A percentile compares a stretch with the other conserved stretches of the same genome.
Evolutionary conservation across 805 yeast species (phyloP).

Genomic region (Metschnikowia hibisci): DNA sequence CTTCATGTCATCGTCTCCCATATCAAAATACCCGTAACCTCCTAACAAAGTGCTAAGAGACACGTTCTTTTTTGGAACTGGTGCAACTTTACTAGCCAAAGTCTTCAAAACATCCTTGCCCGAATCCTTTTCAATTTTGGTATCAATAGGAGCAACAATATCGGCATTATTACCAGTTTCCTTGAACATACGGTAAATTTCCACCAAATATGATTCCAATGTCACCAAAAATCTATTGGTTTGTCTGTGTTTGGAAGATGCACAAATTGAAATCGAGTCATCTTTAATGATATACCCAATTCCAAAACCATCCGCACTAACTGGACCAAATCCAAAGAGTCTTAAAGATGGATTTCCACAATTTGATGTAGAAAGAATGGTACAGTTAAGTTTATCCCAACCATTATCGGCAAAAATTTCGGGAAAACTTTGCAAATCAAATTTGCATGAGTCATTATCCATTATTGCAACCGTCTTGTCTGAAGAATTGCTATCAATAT

Average conservation of each 20-base stretch:
- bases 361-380: slow-evolving; percentile 56
- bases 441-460: slow-evolving; percentile 14
- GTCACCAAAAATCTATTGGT: slow-evolving; percentile 53
- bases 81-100: slow-evolving; percentile 10
- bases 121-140: slow-evolving; percentile 18
- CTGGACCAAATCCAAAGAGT: slow-evolving; percentile 59
- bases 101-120: not conserved
- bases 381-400: slow-evolving; percentile 81
- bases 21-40: slow-evolving; percentile 59
- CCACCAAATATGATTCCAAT: slow-evolving; percentile 46
- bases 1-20: slow-evolving; percentile 49
- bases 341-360: slow-evolving; percentile 60
- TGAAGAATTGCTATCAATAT: slow-evolving; percentile 19
- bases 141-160: slow-evolving; percentile 23
- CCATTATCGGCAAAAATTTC: slow-evolving; percentile 78
- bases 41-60: slow-evolving; percentile 41
- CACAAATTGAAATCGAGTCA: slow-evolving; percentile 50
- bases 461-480: slow-evolving; percentile 30
- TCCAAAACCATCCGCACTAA: slow-evolving; percentile 55
- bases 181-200: slow-evolving; percentile 36
- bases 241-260: slow-evolving; percentile 58
- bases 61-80: slow-evolving; percentile 10
- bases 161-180: slow-evolving; percentile 20
- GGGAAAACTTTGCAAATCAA: slow-evolving; percentile 47
- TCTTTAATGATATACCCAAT: slow-evolving; percentile 53